phyloP scores from a whole-genome alignment of 2,329 filamentous ascomycete species.

The Pseudogymnoascus sp. region DNA sequence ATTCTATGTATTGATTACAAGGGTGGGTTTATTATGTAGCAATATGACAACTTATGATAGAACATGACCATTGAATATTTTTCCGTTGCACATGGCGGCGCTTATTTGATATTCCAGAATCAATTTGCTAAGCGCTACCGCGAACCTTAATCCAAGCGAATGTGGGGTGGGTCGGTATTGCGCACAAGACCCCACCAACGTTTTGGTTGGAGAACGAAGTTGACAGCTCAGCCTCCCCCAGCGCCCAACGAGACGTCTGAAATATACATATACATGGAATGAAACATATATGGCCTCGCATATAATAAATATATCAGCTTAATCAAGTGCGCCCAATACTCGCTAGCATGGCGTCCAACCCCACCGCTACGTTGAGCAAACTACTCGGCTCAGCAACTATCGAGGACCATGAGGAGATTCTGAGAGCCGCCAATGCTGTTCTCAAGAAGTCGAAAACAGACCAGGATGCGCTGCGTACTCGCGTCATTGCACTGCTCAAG shows the following conservation, averaged over 20 bases:
- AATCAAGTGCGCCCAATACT: neutral
- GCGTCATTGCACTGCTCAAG: slow-evolving; percentile 69
- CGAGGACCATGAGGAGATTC: slow-evolving; percentile 67
- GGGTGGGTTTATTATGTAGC: slow-evolving; percentile 2
- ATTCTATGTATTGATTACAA: neutral
- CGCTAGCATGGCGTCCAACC: slow-evolving; percentile 26
- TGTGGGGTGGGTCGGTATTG: slow-evolving; percentile 3
- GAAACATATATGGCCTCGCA: slow-evolving; percentile 7
- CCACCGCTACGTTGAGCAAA: slow-evolving; percentile 26
- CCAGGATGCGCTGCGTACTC: slow-evolving; percentile 57
- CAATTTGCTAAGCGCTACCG: slow-evolving; percentile 5
- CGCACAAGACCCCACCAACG: slow-evolving; percentile 11
- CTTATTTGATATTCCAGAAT: slow-evolving; percentile 7
- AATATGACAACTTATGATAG: neutral
- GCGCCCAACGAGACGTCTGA: neutral
- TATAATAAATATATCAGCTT: neutral
- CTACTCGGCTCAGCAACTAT: slow-evolving; percentile 49
- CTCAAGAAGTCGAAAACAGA: slow-evolving; percentile 55
- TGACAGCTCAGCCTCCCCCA: slow-evolving; percentile 9
- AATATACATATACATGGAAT: slow-evolving; percentile 1
- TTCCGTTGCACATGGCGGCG: neutral
- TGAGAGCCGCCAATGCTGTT: slow-evolving; percentile 56
- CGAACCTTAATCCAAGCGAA: slow-evolving; percentile 9
- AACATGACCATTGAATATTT: neutral
- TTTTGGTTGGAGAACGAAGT: slow-evolving; percentile 5